These are phyloP conservation scores for Rutstroemia sp. DNA, from an alignment of 2,329 filamentous ascomycete species.

Conservation along the genomic window DNA sequence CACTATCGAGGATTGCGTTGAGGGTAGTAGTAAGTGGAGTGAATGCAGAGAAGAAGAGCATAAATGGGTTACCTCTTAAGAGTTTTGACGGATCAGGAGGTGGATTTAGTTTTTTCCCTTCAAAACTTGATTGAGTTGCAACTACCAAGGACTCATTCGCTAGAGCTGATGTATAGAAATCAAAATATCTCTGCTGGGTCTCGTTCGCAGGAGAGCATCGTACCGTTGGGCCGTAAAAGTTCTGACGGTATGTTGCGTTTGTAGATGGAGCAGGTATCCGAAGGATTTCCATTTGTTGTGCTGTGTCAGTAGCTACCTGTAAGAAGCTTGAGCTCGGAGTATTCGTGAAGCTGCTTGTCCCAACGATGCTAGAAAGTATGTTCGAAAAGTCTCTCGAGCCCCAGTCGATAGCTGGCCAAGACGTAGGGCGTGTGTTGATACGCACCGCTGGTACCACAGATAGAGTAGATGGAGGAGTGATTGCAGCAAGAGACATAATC, in stretches of 20 bases:
- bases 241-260: not conserved
- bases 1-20: not conserved
- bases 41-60: not conserved
- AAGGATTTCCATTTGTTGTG: not conserved
- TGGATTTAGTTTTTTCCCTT: not conserved
- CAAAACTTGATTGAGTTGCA: not conserved
- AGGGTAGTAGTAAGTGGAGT: not conserved
- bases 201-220: not conserved
- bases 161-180: not conserved
- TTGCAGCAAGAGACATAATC: constrained; percentile 2
- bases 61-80: not conserved
- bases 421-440: not conserved
- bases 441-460: constrained; percentile 1
- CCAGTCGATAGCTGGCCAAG: not conserved
- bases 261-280: not conserved
- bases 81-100: not conserved
- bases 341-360: not conserved
- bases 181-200: not conserved
- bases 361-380: not conserved
- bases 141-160: not conserved
- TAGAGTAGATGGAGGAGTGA: constrained; percentile 5
- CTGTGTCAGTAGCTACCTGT: not conserved
- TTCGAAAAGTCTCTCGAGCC: not conserved
- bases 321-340: not conserved
- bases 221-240: not conserved